These are phyloP conservation scores for Przewalskia tangutica DNA, from an alignment of 257 asterid species.

Conservation along the genomic window DNA sequence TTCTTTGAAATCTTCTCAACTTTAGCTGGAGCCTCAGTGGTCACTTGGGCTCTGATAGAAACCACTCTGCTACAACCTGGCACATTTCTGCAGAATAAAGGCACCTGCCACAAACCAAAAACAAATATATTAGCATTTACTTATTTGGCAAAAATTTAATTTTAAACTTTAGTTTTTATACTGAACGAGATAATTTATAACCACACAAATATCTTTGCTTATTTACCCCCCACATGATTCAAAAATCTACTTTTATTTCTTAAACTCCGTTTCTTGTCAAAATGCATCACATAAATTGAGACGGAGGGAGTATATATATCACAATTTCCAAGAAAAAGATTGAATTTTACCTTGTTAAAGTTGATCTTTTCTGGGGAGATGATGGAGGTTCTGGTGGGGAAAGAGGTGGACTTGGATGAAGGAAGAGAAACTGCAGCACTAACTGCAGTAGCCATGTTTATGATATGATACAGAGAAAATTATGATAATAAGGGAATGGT, in stretches of 20 bases:
- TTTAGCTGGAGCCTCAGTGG: conserved; percentile 91
- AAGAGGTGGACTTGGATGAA: conserved; percentile 58
- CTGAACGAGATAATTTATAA: no score
- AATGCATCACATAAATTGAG: no score
- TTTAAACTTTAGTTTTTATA: no score
- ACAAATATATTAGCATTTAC: no score
- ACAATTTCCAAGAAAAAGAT: background rate
- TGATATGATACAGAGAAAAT: background rate
- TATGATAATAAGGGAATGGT: background rate
- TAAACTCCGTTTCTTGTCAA: no score
- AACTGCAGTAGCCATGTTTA: conserved; percentile 80
- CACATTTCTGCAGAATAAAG: conserved; percentile 49
- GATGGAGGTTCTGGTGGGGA: conserved; percentile 45
- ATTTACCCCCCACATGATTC: no score
- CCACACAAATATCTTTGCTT: no score
- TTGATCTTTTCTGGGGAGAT: conserved; percentile 51
- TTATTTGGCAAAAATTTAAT: no score
- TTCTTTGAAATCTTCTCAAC: conserved; percentile 70
- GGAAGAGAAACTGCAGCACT: conserved; percentile 92
- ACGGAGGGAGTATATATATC: background rate
- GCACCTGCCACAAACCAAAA: conserved; percentile 31
- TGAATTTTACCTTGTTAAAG: conserved; percentile 52
- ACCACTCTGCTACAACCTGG: conserved; percentile 30
- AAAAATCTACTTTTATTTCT: no score
- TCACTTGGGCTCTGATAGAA: conserved; percentile 76